Evolutionary conservation across 2,329 filamentous ascomycete genomes (phyloP).

Genomic region (Curvularia sp.): DNA sequence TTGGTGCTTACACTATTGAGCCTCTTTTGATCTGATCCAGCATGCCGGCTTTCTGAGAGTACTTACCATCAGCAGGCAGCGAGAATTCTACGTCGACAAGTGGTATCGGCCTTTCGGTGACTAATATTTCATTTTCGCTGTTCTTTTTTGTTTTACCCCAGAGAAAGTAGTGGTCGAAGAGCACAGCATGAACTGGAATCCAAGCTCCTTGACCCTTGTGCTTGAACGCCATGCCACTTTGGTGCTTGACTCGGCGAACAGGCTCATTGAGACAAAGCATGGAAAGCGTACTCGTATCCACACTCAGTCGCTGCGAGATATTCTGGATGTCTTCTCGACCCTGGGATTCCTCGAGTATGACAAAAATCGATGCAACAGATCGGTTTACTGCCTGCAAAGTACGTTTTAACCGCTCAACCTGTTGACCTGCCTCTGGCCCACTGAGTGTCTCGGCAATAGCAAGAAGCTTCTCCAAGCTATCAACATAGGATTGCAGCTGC

Average conservation of each 20-base stretch:
- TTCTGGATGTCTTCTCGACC: conserved; percentile 33
- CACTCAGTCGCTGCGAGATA: conserved; percentile 34
- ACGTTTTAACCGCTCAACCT: conserved; percentile 19
- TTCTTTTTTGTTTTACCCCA: conserved; percentile 40
- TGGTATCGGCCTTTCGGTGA: conserved; percentile 32
- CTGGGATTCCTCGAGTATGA: conserved; percentile 25
- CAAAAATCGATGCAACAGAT: conserved; percentile 19
- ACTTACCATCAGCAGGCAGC: conserved; percentile 19
- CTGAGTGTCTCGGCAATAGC: conserved; percentile 11
- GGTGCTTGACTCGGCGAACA: conserved; percentile 28
- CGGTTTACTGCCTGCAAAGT: conserved; percentile 24
- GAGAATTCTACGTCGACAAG: conserved; percentile 23
- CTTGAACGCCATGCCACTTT: conserved; percentile 40
- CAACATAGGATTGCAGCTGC: conserved; percentile 34
- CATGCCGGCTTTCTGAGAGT: conserved; percentile 34
- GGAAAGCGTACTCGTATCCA: conserved; percentile 24
- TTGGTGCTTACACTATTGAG: conserved; percentile 20
- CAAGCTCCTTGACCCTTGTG: conserved; percentile 41
- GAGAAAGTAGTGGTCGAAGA: conserved; percentile 41
- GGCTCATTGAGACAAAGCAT: conserved; percentile 27
- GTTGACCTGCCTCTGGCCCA: conserved; percentile 8
- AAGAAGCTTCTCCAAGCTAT: conserved; percentile 25
- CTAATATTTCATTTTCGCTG: conserved; percentile 25
- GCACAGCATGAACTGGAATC: conserved; percentile 37
- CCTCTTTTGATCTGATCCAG: conserved; percentile 39